These are phyloP conservation scores for Botryotinia narcissicola DNA, from an alignment of 2,329 filamentous ascomycete species.

Conservation along the genomic window DNA sequence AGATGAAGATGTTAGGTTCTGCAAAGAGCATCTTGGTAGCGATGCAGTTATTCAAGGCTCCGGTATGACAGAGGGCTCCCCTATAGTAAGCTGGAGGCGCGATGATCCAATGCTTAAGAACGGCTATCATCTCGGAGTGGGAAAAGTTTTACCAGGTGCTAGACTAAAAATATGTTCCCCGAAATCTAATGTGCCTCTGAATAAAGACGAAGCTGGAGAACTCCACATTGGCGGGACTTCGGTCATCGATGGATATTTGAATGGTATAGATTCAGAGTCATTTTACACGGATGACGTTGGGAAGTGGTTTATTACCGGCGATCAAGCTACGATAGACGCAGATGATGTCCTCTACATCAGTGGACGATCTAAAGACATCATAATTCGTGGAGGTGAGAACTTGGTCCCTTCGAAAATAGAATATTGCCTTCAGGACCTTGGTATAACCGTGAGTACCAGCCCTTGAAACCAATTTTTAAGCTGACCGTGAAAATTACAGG, in stretches of 20 bases:
- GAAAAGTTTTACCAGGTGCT: conserved; percentile 37
- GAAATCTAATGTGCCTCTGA: background rate
- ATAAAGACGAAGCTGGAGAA: conserved; percentile 61
- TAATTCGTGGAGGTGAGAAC: conserved; percentile 63
- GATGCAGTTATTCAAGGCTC: conserved; percentile 6
- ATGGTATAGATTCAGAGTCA: conserved; percentile 62
- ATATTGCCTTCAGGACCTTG: conserved; percentile 50
- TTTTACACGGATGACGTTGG: background rate
- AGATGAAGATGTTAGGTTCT: conserved; percentile 19
- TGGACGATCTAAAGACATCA: conserved; percentile 67
- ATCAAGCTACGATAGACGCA: conserved; percentile 51
- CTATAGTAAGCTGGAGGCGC: conserved; percentile 12
- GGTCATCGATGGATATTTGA: conserved; percentile 64
- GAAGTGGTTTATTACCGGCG: conserved; percentile 53
- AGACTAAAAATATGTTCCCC: background rate
- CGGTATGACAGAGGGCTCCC: conserved; percentile 23
- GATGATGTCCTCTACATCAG: conserved; percentile 54
- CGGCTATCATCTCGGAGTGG: conserved; percentile 20
- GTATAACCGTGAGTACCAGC: background rate
- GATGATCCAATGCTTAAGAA: conserved; percentile 13
- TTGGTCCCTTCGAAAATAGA: conserved; percentile 67
- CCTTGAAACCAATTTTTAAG: background rate
- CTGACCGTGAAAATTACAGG: background rate
- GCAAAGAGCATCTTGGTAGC: conserved; percentile 14
- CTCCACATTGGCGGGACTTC: conserved; percentile 78